phyloP scores from a whole-genome alignment of 306 rosid species.

The Cucumis melo region DNA sequence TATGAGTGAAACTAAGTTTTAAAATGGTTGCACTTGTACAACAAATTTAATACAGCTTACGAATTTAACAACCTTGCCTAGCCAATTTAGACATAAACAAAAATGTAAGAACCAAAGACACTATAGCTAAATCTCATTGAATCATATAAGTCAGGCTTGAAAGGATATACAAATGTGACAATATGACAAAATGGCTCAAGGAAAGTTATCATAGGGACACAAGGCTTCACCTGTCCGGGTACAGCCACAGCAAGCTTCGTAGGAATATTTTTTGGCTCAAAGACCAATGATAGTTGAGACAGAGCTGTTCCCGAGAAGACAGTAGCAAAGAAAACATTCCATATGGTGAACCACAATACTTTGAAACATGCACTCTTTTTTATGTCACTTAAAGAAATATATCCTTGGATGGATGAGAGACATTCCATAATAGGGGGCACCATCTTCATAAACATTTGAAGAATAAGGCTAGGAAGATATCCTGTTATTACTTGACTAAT shows the following conservation, averaged over 20 bases:
- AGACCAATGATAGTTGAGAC: constrained; percentile 34
- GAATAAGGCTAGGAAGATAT: constrained; percentile 92
- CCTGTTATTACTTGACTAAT: constrained; percentile 78
- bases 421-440: constrained; percentile 83
- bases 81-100: not conserved
- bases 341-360: constrained; percentile 87
- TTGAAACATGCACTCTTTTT: constrained; percentile 75
- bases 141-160: not conserved
- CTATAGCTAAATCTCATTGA: not conserved
- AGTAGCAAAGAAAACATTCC: constrained; percentile 91
- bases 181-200: not conserved
- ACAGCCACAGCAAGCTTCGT: constrained; percentile 54
- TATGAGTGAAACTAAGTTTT: not conserved
- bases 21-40: not conserved
- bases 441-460: constrained; percentile 56
- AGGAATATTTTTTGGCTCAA: constrained; percentile 68
- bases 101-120: not conserved
- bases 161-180: not conserved
- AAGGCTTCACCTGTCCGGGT: constrained; percentile 73
- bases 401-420: constrained; percentile 90
- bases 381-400: constrained; percentile 56
- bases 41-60: not conserved
- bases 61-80: not conserved
- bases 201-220: constrained; percentile 8
- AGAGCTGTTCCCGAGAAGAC: constrained; percentile 73